Base-by-base conservation (phyloP, 2,329 filamentous ascomycete genomes). In the Tolypocladium ophioglossoides region DNA sequence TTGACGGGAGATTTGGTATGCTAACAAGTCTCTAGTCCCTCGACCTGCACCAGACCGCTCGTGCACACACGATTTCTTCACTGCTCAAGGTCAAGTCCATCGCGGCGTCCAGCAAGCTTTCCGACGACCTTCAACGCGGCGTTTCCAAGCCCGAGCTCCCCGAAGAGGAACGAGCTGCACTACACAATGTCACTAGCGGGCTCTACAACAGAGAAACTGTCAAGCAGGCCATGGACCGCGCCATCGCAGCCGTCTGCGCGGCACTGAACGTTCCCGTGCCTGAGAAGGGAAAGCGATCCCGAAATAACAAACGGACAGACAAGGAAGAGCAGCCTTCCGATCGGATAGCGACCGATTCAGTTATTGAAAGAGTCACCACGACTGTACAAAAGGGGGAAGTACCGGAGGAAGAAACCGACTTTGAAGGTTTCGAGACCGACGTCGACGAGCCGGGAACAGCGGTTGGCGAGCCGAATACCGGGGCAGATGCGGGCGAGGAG, bases 101-200 rank as follows among this genome's bases (percentile, higher is more conserved):
- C 47, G 77, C 78, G 58, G 74, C 75, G 52, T 73, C 75, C 2
- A 69, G 74, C n/a, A 68, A 73, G 51, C 70, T 82, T 16, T 78
- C 80, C 44, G 69, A 74, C 49, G 68, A 74, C 20, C 68, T 82
- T 40, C 75, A 72, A 53, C 66, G 63, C 18, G 72, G 74, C 30
- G 65, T 79, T 0, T 69, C 77, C 18, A 80, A 78, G 58, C 75
- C 77, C 3, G 69, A 77, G 1, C 64, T 82, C 3, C 71, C 75
- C 2, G 76, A 78, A 46, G 78, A 82, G 52, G 77, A 82, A 60
- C 71, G 68, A 52, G 59, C 65, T 0, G 73, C 77, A 3, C 67
- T 82, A 30, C 80, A 83, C 61, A 83, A 83, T 62, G 79, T 84
- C 52, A 83, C 80, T 30, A 83, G 80, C 56, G 74, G 73, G 9